These are phyloP conservation scores for Polygonum maritimum DNA, from an alignment of 148 eudicot genomes.

Conservation along the genomic window DNA sequence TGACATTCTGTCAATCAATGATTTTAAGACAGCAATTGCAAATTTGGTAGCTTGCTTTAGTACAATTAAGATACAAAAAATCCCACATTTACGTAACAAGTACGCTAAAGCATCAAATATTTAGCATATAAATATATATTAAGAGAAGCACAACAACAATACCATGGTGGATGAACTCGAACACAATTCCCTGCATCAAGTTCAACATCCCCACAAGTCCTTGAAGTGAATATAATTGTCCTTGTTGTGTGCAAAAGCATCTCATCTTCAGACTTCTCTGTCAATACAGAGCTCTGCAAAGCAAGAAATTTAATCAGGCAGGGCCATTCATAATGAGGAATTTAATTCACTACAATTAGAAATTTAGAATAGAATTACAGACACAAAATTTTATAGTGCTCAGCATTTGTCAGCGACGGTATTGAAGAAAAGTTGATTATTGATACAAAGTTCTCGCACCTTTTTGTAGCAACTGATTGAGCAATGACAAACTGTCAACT, in stretches of 20 bases:
- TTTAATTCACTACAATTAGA: neutral
- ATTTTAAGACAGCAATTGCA: neutral
- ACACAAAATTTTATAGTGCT: neutral
- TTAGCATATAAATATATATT: neutral
- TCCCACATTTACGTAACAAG: neutral
- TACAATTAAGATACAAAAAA: neutral
- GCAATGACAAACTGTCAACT: constrained; percentile 77
- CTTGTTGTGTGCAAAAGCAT: constrained; percentile 22
- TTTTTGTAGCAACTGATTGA: constrained; percentile 34
- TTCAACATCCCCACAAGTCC: constrained; percentile 62
- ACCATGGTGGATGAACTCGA: constrained; percentile 77
- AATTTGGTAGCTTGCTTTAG: neutral
- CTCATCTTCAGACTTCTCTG: constrained; percentile 26
- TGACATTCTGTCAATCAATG: neutral
- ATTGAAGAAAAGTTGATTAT: neutral
- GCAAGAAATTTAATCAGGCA: neutral
- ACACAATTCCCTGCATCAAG: constrained; percentile 60
- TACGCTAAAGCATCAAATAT: no score
- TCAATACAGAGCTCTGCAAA: constrained; percentile 35
- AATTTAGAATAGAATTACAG: neutral
- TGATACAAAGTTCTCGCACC: constrained; percentile 24
- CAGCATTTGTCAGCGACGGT: neutral
- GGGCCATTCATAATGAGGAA: neutral
- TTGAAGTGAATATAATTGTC: constrained; percentile 62
- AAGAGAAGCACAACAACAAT: constrained; percentile 12